Conservation (phyloP, 1,284 basidiomycete genomes). For the Bjerkandera adusta region DNA sequence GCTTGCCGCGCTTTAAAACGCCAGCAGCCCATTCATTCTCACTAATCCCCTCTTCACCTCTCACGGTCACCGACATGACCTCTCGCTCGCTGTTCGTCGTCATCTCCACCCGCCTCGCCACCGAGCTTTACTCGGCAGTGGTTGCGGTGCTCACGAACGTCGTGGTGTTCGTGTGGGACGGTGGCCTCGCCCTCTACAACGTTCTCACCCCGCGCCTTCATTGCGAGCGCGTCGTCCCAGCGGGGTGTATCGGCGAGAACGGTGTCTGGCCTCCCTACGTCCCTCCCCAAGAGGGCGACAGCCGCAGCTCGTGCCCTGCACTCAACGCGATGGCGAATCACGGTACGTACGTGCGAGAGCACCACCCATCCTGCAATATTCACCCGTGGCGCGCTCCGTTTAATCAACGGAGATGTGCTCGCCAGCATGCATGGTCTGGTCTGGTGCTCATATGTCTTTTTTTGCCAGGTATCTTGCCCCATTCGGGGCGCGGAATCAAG, state of each 20-base stretch:
- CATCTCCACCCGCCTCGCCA: conserved; percentile 16
- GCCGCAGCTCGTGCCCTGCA: conserved; percentile 66
- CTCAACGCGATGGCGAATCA: conserved; percentile 77
- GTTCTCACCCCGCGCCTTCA: conserved; percentile 47
- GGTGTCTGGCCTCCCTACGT: conserved; percentile 70
- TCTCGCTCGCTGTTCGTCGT: conserved; percentile 12
- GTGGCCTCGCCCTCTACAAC: conserved; percentile 52
- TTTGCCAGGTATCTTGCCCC: conserved; percentile 62
- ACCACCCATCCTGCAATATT: no score
- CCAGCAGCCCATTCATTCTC: not conserved
- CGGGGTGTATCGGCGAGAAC: conserved; percentile 55
- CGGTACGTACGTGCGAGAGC: conserved; percentile 39
- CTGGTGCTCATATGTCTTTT: not conserved
- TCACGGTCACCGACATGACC: conserved; percentile 9
- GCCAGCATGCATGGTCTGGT: no score
- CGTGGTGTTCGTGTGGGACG: conserved; percentile 36
- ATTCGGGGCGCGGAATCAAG: conserved; percentile 60
- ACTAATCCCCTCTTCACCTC: not conserved
- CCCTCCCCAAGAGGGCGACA: conserved; percentile 57
- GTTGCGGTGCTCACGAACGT: conserved; percentile 14
- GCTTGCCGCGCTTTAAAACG: conserved; percentile 1
- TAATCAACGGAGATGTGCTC: no score
- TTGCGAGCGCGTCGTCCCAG: conserved; percentile 51
- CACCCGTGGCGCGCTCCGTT: no score
- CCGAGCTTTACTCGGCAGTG: conserved; percentile 13